Evolutionary conservation across 192 early-diverging fungal species (phyloP).

Genomic region (Phlyctochytrium planicorne): DNA sequence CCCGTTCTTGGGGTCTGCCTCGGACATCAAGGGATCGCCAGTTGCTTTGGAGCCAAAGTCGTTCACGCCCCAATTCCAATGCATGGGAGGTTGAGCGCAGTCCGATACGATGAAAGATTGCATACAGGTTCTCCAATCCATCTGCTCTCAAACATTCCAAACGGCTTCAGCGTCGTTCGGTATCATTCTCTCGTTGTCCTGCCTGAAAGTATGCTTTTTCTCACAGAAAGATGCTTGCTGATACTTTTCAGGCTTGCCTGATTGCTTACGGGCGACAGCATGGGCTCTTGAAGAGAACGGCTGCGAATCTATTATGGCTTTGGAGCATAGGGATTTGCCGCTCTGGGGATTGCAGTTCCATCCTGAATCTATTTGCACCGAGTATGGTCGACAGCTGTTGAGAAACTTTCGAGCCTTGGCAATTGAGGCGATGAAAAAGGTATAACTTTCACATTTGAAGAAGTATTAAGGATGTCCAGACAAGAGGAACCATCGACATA

Average conservation of each 20-base stretch:
- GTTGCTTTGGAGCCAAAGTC: constrained; percentile 66
- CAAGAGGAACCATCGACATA: no score
- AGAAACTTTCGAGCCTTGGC: constrained; percentile 71
- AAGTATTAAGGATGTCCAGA: no score
- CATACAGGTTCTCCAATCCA: constrained; percentile 25
- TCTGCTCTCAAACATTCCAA: constrained; percentile 63
- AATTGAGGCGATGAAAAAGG: no score
- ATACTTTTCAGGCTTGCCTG: no score
- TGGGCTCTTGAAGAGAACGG: constrained; percentile 42
- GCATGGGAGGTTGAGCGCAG: constrained; percentile 76
- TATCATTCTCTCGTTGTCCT: constrained; percentile 89
- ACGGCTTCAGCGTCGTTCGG: constrained; percentile 73
- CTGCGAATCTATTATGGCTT: constrained; percentile 68
- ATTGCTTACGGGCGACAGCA: constrained; percentile 59
- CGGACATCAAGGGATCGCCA: constrained; percentile 88
- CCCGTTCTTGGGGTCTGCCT: constrained; percentile 92
- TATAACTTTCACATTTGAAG: no score
- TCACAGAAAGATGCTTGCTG: constrained; percentile 9
- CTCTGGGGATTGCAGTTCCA: constrained; percentile 95
- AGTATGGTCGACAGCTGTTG: constrained; percentile 69
- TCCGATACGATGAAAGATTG: no score
- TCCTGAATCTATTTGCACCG: constrained; percentile 91
- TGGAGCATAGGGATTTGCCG: constrained; percentile 67
- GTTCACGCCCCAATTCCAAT: constrained; percentile 52
- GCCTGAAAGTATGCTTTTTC: constrained; percentile 48